These are phyloP conservation scores for Aquilaria malaccensis DNA, from an alignment of 345 rosid species.

Conservation along the genomic window DNA sequence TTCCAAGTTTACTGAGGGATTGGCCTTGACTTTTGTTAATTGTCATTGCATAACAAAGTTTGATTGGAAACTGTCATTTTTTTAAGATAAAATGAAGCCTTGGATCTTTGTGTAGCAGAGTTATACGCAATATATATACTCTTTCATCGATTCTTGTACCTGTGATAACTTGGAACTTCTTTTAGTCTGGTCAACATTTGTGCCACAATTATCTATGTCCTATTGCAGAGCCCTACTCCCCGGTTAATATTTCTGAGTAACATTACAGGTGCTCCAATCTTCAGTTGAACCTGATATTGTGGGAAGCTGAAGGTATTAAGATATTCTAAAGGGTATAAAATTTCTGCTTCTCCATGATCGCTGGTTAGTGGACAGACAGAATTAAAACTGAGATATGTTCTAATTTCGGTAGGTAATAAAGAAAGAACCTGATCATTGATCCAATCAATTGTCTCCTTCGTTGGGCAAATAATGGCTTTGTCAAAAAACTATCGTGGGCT, in stretches of 20 bases:
- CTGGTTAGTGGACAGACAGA: too few species aligned
- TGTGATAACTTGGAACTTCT: neutral
- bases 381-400: too few species aligned
- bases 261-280: conserved; percentile 2
- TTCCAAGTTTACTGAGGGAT: conserved; percentile 1
- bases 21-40: conserved; percentile 8
- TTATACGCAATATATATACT: neutral
- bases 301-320: neutral
- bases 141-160: too few species aligned
- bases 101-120: neutral
- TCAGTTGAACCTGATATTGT: neutral
- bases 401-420: too few species aligned
- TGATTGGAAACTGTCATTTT: neutral
- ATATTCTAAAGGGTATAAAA: too few species aligned
- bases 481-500: too few species aligned
- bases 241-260: neutral
- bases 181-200: neutral
- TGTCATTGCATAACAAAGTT: neutral
- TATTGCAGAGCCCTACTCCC: neutral
- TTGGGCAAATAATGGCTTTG: too few species aligned
- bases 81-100: neutral
- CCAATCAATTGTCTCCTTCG: too few species aligned
- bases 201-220: neutral
- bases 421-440: too few species aligned
- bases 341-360: too few species aligned